Percentiles rank a stretch among this genome's conserved stretches.
Evolutionary conservation across 352 stramenopile species (phyloP).

Genomic region (Globisporangium canariense): DNA sequence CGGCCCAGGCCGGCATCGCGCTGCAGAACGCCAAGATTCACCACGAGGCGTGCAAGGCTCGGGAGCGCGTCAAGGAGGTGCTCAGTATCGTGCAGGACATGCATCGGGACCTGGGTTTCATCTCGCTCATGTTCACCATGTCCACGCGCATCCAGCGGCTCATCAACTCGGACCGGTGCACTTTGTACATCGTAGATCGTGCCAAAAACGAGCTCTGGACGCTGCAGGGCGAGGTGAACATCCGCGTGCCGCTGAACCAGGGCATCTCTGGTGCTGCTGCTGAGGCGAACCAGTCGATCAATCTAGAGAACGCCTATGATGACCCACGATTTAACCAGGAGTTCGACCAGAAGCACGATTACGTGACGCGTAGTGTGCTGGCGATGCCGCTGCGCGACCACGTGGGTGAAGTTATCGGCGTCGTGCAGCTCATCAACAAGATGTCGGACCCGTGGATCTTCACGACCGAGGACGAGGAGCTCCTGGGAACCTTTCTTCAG

Average conservation of each 20-base stretch:
- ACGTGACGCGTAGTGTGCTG: conserved; percentile 83
- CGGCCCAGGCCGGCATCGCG: conserved; percentile 80
- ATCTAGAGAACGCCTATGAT: conserved; percentile 84
- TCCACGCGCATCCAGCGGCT: conserved; percentile 84
- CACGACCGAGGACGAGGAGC: conserved; percentile 80
- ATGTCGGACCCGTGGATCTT: conserved; percentile 69
- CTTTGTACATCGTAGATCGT: conserved; percentile 91
- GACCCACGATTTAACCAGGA: conserved; percentile 89
- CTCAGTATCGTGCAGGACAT: conserved; percentile 89
- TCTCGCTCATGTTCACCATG: conserved; percentile 90
- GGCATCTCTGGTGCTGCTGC: conserved; percentile 82
- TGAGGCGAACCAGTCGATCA: conserved; percentile 66
- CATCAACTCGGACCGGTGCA: conserved; percentile 89
- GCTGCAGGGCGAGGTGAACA: conserved; percentile 87
- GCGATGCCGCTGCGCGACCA: conserved; percentile 84
- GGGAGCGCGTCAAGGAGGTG: conserved; percentile 75
- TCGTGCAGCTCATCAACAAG: conserved; percentile 90
- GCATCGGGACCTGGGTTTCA: conserved; percentile 88
- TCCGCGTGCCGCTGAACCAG: conserved; percentile 82
- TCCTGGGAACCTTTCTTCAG: conserved; percentile 83
- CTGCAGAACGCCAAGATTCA: conserved; percentile 85
- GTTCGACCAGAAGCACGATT: conserved; percentile 86
- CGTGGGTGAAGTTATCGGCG: conserved; percentile 72
- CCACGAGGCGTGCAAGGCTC: conserved; percentile 39
- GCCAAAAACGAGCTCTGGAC: conserved; percentile 89